Evolutionary conservation across 805 yeast genomes (phyloP), one percentile per base, ranked within the genome.

Genomic region (Kazachstania africana): DNA sequence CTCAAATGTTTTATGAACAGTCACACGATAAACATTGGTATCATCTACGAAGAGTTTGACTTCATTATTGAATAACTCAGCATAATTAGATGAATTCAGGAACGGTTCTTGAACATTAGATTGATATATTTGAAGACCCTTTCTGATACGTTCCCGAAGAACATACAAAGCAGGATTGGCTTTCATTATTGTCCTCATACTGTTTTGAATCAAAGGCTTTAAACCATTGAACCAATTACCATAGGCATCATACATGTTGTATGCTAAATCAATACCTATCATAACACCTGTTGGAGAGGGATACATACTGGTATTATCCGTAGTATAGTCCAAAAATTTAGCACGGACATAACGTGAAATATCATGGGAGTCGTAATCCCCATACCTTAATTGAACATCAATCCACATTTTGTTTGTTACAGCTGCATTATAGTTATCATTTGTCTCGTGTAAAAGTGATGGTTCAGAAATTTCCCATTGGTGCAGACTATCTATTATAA

Each of bases 161-260:
- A 88, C 96, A 52, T 76, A 80, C 25, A 91, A 56, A 0, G 97
- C 94, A 0, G 98, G 96, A 47, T 88, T 91, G 1, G 91, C 79
- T 48, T 83, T 85, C 95, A 87, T 81, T 28, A 91, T 81, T 23
- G 91, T 88, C 40, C 74, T 69, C 94, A 91, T 77, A 10, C 96
- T 94, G 47, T 78, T 83, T 48, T 82, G 94, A 62, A 91, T 64
- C 47, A 91, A 63, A 3, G 84, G 84, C 55, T 91, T 91, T 57
- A 88, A 60, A 1, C 97, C 97, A 3, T 93, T 88, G 60, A 91
- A 81, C 98, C 98, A 91, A 47, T 83, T 84, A 20, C 99, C 99
- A 56, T 84, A 91, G 0, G 94, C 87, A 55, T 85, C 96, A 51
- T 80, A 87, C 78, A 85, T 82, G 55, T 91, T 91, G 53, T 91